Base-by-base conservation (phyloP, 1,284 basidiomycete species). In the Sanghuangporus weigelae region DNA sequence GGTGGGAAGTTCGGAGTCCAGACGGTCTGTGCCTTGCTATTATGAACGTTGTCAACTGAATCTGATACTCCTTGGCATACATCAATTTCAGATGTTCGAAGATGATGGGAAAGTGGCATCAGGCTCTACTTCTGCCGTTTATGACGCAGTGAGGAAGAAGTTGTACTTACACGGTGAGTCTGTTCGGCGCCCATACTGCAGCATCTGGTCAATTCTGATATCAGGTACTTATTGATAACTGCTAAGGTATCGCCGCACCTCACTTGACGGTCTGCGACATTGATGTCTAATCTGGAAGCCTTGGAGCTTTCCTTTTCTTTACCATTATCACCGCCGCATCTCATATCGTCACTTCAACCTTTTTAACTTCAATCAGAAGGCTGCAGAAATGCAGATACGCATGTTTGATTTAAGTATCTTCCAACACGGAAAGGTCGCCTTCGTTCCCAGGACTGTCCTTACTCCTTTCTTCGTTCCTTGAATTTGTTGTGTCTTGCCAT, bases 1-100 rank as follows among this genome's bases (percentile, higher is more conserved):
- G 86, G 85, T 16, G 79, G 84, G 65, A 89, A 87, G 67, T 85
- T 81, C 68, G 81, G 77, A 54, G 70, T 86, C 19, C 80, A 85
- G 60, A 87, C 81, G 79, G 86, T 85, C 67, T 26, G 71, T 66
- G 26, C 56, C 26, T 19, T 26, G 12, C 21, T 50, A 26, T 53
- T 51, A 14, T 19, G 3, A 44, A 14, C 3, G 19, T 44, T 44
- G 42, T 12, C 42, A 44, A 44, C 42, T 14, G 14, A 44, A 31
- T 31, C 42, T 44, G 42, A 44, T 14, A 23, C 51, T 26, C 5
- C 23, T 26, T 11, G 35, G 38, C 5, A 21, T 70, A 53, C 67
- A 62, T 60, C 48, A 21, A 49, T 51, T 38, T 50, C 65, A 86
- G 85, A 73, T 80, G n/a, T 85, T 88, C 63, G 85, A 88, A 72